A percentile compares a stretch with the other conserved stretches of the same genome.
Conservation (phyloP, 2,329 filamentous ascomycete species). For the Thermoascus crustaceus region DNA sequence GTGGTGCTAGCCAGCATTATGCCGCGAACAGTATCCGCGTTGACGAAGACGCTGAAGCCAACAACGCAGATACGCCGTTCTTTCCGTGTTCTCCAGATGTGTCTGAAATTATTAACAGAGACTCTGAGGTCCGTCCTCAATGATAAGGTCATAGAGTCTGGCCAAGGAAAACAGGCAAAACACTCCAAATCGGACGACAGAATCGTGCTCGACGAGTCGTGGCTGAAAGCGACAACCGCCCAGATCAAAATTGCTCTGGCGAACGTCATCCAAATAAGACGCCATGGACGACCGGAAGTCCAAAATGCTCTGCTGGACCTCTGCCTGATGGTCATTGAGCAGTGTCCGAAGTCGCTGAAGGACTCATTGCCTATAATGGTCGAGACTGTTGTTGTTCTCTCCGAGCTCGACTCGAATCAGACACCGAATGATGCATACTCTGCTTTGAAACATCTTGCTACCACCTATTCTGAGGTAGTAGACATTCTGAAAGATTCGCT, state of each 20-base stretch:
- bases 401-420: conserved; percentile 42
- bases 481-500: conserved; percentile 62
- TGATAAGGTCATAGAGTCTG: conserved; percentile 28
- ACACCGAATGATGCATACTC: conserved; percentile 25
- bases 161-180: conserved; percentile 13
- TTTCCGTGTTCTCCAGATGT: conserved; percentile 56
- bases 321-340: conserved; percentile 67
- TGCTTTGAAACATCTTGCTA: conserved; percentile 53
- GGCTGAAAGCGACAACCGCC: conserved; percentile 70
- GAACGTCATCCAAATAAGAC: conserved; percentile 66
- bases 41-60: conserved; percentile 66
- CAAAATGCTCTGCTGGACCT: conserved; percentile 58
- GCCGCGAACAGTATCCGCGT: conserved; percentile 74
- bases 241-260: conserved; percentile 79
- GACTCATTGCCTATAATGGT: conserved; percentile 64
- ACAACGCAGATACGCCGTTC: conserved; percentile 54
- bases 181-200: conserved; percentile 27
- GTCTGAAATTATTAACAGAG: conserved; percentile 50
- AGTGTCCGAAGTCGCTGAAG: conserved; percentile 65
- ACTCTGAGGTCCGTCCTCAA: conserved; percentile 40
- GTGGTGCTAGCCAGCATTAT: conserved; percentile 77
- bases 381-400: conserved; percentile 70
- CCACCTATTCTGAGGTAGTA: conserved; percentile 53
- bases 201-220: conserved; percentile 44
- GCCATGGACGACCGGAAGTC: conserved; percentile 62